Percentiles rank a stretch among this genome's conserved stretches.
Evolutionary conservation across 2,329 filamentous ascomycete genomes (phyloP).

Genomic region (Chaetomium olivaceum): DNA sequence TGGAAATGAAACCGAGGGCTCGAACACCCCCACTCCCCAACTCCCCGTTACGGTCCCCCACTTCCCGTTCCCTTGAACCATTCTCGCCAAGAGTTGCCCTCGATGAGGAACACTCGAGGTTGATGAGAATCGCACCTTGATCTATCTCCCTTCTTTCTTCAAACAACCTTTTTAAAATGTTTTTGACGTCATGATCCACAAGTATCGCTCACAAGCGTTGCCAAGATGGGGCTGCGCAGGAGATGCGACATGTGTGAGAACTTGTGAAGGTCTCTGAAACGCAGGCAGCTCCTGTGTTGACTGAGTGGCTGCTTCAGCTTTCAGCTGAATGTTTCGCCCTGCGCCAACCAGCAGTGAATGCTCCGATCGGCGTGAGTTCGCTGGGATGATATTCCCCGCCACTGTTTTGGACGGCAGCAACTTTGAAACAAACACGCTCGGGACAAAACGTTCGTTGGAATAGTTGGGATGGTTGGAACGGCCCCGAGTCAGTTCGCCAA

Average conservation of each 20-base stretch:
- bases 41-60: neutral
- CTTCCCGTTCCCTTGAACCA: neutral
- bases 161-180: neutral
- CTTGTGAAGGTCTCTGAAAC: slow-evolving; percentile 9
- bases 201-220: neutral
- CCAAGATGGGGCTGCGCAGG: neutral
- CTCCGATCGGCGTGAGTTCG: neutral
- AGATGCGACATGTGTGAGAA: slow-evolving; percentile 2
- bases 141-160: neutral
- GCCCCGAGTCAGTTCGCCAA: neutral
- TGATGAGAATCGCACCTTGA: neutral
- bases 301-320: neutral
- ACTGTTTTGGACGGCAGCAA: neutral
- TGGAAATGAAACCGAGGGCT: too few species aligned
- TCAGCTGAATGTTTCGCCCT: neutral
- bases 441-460: neutral
- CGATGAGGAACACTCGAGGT: neutral
- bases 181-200: too few species aligned
- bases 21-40: neutral
- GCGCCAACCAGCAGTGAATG: neutral
- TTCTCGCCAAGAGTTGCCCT: neutral
- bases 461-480: neutral
- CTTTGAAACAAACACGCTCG: neutral
- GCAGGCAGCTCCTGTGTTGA: neutral
- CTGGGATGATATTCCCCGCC: neutral